Evolutionary conservation across 352 stramenopile species (phyloP).

Genomic region (Thraustochytrium striatum): DNA sequence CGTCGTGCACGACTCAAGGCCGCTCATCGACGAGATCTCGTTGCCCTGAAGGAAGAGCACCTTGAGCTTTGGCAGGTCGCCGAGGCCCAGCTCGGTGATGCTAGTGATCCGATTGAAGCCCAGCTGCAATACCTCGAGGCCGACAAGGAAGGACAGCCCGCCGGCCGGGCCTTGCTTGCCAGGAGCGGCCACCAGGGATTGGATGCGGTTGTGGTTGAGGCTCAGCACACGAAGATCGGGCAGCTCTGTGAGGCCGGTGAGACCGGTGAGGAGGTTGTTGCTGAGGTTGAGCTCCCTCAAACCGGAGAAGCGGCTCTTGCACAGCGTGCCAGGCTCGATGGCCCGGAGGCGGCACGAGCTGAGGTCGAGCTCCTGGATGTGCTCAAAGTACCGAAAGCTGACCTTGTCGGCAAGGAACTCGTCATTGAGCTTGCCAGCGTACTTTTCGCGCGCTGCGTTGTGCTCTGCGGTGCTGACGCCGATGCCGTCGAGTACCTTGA

Average conservation of each 20-base stretch:
- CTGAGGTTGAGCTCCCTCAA: conserved; percentile 65
- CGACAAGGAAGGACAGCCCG: conserved; percentile 65
- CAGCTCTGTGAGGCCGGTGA: conserved; percentile 61
- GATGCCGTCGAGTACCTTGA: conserved; percentile 74
- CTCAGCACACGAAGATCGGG: conserved; percentile 66
- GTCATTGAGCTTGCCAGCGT: conserved; percentile 73
- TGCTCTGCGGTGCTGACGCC: conserved; percentile 67
- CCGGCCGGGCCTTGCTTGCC: too few species aligned
- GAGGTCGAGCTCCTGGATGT: conserved; percentile 52
- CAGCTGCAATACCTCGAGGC: conserved; percentile 60
- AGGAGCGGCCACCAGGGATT: too few species aligned
- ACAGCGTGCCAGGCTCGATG: conserved; percentile 63
- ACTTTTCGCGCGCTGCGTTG: conserved; percentile 75
- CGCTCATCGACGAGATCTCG: conserved; percentile 65
- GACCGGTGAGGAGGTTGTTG: conserved; percentile 70
- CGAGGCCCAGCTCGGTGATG: neutral
- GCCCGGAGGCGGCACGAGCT: conserved; percentile 59
- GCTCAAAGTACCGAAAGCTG: conserved; percentile 57
- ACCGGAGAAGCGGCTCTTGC: conserved; percentile 51
- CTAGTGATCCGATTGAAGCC: conserved; percentile 4
- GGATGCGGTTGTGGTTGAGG: conserved; percentile 72
- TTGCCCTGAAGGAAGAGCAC: conserved; percentile 70
- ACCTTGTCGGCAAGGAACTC: conserved; percentile 78
- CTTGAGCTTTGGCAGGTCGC: neutral
- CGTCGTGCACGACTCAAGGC: conserved; percentile 63